Conservation (phyloP, 345 rosid genomes). For the Limnanthes douglasii region DNA sequence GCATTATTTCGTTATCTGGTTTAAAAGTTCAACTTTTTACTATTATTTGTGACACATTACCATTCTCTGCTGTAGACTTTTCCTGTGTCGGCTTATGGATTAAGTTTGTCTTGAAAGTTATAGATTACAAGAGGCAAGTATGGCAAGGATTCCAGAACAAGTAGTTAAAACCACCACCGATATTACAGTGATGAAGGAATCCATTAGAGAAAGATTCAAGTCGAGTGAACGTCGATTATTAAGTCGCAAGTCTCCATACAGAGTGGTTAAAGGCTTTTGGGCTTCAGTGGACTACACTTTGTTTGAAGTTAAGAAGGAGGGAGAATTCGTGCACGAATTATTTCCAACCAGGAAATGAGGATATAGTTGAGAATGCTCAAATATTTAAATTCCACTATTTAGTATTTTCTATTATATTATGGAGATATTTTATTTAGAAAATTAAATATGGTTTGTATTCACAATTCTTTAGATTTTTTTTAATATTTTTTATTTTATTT, state of each 20-base stretch:
- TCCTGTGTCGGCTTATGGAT: conserved; percentile 52
- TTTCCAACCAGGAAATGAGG: no score
- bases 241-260: conserved; percentile 85
- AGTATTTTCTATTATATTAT: no score
- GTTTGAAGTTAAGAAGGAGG: no score
- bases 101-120: conserved; percentile 95
- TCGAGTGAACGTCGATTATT: conserved; percentile 66
- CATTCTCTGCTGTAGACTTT: conserved; percentile 89
- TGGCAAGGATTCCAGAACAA: conserved; percentile 80
- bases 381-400: no score
- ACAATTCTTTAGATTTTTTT: no score
- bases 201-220: conserved; percentile 50
- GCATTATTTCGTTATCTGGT: conserved; percentile 85
- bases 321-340: no score
- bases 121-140: conserved; percentile 71
- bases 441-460: no score
- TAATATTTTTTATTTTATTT: no score
- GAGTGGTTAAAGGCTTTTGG: conserved; percentile 58
- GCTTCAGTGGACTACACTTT: no score
- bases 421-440: no score
- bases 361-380: no score
- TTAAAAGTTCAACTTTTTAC: conserved; percentile 72
- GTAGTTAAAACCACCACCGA: conserved; percentile 50
- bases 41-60: conserved; percentile 89
- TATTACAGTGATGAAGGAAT: conserved; percentile 51